Conservation (phyloP, 805 yeast species). For the Kazachstania taianensis region DNA sequence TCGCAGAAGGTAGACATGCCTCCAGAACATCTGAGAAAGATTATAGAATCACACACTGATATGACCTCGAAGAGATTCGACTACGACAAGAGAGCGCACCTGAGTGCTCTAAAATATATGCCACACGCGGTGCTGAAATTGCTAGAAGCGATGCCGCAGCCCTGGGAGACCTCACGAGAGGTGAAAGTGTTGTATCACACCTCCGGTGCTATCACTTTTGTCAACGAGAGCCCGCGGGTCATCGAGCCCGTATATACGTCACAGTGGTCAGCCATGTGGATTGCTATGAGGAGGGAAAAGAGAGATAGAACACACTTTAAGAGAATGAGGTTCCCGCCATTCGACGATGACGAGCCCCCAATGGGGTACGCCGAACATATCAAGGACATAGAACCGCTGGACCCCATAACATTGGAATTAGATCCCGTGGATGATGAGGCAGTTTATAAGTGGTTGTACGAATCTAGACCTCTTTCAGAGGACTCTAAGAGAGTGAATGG, state of each 20-base stretch:
- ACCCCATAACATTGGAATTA: slow-evolving; percentile 59
- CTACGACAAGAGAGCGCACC: slow-evolving; percentile 73
- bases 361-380: slow-evolving; percentile 72
- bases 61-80: slow-evolving; percentile 69
- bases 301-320: slow-evolving; percentile 83
- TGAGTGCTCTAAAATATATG: slow-evolving; percentile 87
- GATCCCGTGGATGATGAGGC: slow-evolving; percentile 52
- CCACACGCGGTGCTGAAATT: slow-evolving; percentile 91
- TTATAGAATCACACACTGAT: slow-evolving; percentile 76
- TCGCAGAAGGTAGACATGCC: slow-evolving; percentile 76
- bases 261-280: slow-evolving; percentile 94
- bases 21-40: slow-evolving; percentile 82
- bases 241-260: slow-evolving; percentile 86
- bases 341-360: slow-evolving; percentile 97
- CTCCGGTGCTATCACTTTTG: slow-evolving; percentile 92
- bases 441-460: slow-evolving; percentile 72
- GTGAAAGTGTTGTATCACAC: slow-evolving; percentile 83
- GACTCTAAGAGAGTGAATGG: slow-evolving; percentile 53
- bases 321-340: slow-evolving; percentile 88
- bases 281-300: slow-evolving; percentile 87
- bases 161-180: slow-evolving; percentile 86
- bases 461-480: slow-evolving; percentile 60
- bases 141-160: slow-evolving; percentile 94
- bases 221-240: slow-evolving; percentile 84
- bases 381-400: slow-evolving; percentile 60